Evolutionary conservation across 371 early-diverging fungal genomes (phyloP).

Genomic region (Choanephora cucurbitarum): DNA sequence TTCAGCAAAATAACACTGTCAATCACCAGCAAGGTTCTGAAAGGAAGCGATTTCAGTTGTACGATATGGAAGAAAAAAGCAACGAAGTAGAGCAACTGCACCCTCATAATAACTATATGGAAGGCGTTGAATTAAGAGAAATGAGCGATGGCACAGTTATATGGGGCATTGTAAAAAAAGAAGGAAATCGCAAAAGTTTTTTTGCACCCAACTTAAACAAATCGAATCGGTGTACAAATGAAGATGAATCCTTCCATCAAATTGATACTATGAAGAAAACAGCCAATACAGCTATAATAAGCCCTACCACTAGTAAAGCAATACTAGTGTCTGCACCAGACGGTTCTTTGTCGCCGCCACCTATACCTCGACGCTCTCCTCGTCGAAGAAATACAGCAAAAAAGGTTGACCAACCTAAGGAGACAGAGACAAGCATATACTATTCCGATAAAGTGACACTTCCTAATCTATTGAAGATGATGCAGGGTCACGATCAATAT

Average conservation of each 20-base stretch:
- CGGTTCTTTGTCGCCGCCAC: constrained; percentile 26
- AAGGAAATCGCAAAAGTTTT: constrained; percentile 36
- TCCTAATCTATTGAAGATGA: constrained; percentile 41
- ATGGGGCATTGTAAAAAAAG: constrained; percentile 46
- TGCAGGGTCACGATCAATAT: constrained; percentile 21
- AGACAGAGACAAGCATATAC: constrained; percentile 38
- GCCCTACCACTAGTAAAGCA: too few species aligned
- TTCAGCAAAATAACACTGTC: background rate
- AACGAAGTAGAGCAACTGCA: background rate
- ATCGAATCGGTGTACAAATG: constrained; percentile 17
- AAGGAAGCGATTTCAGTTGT: constrained; percentile 12
- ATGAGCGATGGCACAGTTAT: constrained; percentile 52
- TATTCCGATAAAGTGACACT: constrained; percentile 41
- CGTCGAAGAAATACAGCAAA: constrained; percentile 22
- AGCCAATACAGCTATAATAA: background rate
- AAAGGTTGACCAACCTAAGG: background rate
- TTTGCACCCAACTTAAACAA: constrained; percentile 22
- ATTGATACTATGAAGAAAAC: constrained; percentile 3
- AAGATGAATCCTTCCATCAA: constrained; percentile 7
- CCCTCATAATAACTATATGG: constrained; percentile 12
- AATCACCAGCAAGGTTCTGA: background rate
- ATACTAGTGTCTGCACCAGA: too few species aligned
- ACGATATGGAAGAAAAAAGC: constrained; percentile 19
- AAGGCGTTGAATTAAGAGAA: constrained; percentile 51
- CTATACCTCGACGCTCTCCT: constrained; percentile 45